phyloP scores from a whole-genome alignment of 2,329 filamentous ascomycete species.

The Clarireedia monteithiana region DNA sequence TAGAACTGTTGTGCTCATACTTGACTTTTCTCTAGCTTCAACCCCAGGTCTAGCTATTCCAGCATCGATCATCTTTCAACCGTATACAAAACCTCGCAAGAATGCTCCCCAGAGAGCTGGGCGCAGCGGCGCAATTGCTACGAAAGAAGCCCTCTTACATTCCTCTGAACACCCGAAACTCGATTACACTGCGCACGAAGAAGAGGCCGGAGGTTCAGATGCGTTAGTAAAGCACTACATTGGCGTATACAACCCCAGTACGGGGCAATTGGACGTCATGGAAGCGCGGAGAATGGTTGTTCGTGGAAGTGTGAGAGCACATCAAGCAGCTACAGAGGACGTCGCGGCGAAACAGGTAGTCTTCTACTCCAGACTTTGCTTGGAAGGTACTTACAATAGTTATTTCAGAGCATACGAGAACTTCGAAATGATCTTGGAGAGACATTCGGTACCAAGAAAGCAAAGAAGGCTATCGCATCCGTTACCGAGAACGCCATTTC shows the following conservation, averaged over 20 bases:
- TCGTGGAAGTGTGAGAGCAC: slow-evolving; percentile 47
- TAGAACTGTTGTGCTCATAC: too few species aligned
- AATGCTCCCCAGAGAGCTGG: slow-evolving; percentile 19
- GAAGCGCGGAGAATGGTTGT: slow-evolving; percentile 59
- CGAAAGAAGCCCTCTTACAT: slow-evolving; percentile 47
- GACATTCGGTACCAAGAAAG: slow-evolving; percentile 80
- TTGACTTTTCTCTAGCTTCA: slow-evolving; percentile 22
- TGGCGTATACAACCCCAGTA: slow-evolving; percentile 54
- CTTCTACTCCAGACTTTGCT: neutral
- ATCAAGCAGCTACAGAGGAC: slow-evolving; percentile 43
- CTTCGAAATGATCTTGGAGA: slow-evolving; percentile 63
- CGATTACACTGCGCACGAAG: slow-evolving; percentile 53
- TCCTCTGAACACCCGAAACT: slow-evolving; percentile 48
- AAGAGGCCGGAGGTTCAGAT: slow-evolving; percentile 34
- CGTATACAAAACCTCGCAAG: slow-evolving; percentile 26
- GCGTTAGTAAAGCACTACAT: slow-evolving; percentile 54
- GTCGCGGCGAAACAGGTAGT: slow-evolving; percentile 24
- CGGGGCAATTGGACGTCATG: slow-evolving; percentile 51
- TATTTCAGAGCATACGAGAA: slow-evolving; percentile 46
- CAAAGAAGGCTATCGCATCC: slow-evolving; percentile 66
- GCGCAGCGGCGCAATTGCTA: slow-evolving; percentile 22
- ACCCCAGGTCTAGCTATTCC: slow-evolving; percentile 29
- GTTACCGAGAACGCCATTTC: slow-evolving; percentile 63
- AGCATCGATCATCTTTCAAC: slow-evolving; percentile 24
- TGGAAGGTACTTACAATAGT: neutral